Evolutionary conservation across 148 eudicot species (phyloP).

Genomic region (Hydrangea macrophylla): DNA sequence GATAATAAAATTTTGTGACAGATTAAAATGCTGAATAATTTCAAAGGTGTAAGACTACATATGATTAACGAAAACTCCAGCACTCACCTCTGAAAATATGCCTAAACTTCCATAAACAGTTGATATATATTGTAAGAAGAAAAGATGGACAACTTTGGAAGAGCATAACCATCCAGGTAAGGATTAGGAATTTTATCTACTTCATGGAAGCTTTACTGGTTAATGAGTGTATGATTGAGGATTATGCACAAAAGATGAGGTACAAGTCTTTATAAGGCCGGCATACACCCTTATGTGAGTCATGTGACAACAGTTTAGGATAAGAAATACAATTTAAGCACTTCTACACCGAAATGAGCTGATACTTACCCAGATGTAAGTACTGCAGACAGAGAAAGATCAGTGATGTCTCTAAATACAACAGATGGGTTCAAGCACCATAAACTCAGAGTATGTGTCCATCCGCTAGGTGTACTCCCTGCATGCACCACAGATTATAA

Average conservation of each 20-base stretch:
- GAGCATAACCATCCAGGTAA: neutral
- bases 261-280: neutral
- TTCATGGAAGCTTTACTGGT: neutral
- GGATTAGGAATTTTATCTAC: neutral
- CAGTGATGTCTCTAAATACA: slow-evolving; percentile 73
- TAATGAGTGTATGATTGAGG: neutral
- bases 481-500: slow-evolving; percentile 14
- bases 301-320: neutral
- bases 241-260: neutral
- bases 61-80: too few species aligned
- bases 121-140: neutral
- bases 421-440: slow-evolving; percentile 98
- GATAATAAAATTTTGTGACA: too few species aligned
- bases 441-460: slow-evolving; percentile 69
- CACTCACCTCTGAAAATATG: too few species aligned
- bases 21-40: too few species aligned
- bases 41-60: too few species aligned
- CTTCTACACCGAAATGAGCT: neutral
- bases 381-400: slow-evolving; percentile 77
- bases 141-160: neutral
- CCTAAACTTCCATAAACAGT: too few species aligned
- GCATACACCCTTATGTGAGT: neutral
- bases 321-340: neutral
- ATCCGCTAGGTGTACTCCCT: slow-evolving; percentile 46
- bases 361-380: slow-evolving; percentile 87